These are phyloP conservation scores for Alternaria arbusti DNA, from an alignment of 2,329 filamentous ascomycete species.

Conservation along the genomic window DNA sequence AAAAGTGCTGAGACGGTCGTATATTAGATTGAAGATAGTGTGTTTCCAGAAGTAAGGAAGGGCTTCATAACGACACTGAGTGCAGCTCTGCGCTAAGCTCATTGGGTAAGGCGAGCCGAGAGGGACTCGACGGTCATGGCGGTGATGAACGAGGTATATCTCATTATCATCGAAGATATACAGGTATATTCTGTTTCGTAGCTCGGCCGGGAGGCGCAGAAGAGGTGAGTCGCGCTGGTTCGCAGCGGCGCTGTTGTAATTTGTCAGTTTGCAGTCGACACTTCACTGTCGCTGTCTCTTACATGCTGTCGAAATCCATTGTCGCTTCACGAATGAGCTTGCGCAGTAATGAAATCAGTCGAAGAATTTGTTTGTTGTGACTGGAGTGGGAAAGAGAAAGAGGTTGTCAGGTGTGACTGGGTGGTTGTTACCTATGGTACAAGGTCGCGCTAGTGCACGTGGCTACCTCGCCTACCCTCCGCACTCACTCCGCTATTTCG, in stretches of 20 bases:
- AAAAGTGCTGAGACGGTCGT: too few species aligned
- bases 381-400: neutral
- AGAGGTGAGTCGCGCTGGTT: neutral
- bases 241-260: neutral
- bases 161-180: rapidly evolving
- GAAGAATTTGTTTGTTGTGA: neutral
- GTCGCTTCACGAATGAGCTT: neutral
- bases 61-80: neutral
- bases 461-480: neutral
- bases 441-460: neutral
- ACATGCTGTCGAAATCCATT: neutral
- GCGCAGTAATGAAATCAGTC: neutral
- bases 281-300: neutral
- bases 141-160: too few species aligned
- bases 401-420: neutral
- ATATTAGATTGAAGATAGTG: neutral
- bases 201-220: neutral
- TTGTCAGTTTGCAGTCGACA: neutral
- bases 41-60: neutral
- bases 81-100: neutral
- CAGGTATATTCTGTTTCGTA: neutral
- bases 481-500: neutral
- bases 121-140: neutral
- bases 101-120: neutral
- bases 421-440: neutral